Evolutionary conservation across 2,329 filamentous ascomycete genomes (phyloP), one percentile per base, ranked within the genome.

Genomic region (Penicillium griseofulvum): DNA sequence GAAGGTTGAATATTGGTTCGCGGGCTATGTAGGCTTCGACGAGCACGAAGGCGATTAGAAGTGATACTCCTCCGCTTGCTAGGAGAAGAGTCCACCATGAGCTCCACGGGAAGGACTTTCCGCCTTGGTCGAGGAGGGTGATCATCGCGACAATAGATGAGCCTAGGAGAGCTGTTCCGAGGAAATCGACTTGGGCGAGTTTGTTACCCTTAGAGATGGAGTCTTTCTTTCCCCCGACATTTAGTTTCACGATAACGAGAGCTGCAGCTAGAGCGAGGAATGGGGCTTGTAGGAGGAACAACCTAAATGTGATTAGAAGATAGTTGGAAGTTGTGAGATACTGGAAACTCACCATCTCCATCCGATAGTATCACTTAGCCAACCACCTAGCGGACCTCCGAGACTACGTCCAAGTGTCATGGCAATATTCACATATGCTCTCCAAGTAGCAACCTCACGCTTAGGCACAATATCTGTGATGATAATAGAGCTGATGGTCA

Each of bases 361-460:
- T 16, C 86, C 86, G 12, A 88, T 77, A 0, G 80, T 78, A 59
- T 88, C 83, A 1, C 84, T 81, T 2, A 88, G 68, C 64, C 78
- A 82, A 2, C 86, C 86, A 1, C 86, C 86, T 0, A 87, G 53
- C 0, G 81, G 79, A 1, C 81, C 81, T 31, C 82, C 82, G 22
- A 79, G 69, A 54, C 76, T 78, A 11, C 79, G 71, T 11, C 80
- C 80, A 0, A 77, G 74, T 0, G 80, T 83, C 58, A 76, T 74
- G 16, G 77, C 69, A 14, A 83, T 71, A 52, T 83, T 83, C 41
- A 82, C 74, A 65, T 82, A 82, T 28, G 78, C 75, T 42, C 81
- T 68, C 71, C 77, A 78, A 0, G 70, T 67, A 0, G 80, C 81
- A 0, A 81, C 72, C 12, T 81, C 78, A 10, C 76, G 71, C 2